Evolutionary conservation across 1,139 yeast genomes (phyloP).

Genomic region (Candida mesenterica): DNA sequence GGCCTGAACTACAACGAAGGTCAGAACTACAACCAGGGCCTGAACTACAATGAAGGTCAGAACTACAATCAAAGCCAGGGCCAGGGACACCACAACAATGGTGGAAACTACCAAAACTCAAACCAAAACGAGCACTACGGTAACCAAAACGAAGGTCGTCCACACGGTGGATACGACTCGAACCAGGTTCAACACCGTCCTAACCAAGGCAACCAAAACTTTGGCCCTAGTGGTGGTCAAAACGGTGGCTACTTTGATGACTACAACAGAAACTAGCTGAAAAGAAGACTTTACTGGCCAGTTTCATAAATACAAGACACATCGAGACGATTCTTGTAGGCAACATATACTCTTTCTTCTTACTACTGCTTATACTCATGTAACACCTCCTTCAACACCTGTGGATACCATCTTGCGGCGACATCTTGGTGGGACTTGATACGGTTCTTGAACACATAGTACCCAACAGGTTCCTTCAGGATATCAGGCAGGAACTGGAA

Average conservation of each 20-base stretch:
- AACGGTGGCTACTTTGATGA: slow-evolving; percentile 8
- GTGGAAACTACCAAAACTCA: slow-evolving; percentile 1
- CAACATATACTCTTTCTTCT: too few relatives aligned
- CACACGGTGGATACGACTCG: slow-evolving; percentile 1
- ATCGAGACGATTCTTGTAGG: too few relatives aligned
- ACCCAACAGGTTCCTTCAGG: slow-evolving; percentile 49
- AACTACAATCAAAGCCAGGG: background rate
- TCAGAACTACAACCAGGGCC: background rate
- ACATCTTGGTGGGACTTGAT: slow-evolving; percentile 69
- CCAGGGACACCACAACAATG: background rate
- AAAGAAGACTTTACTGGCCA: too few relatives aligned
- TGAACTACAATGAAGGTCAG: background rate
- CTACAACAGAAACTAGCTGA: slow-evolving; percentile 7
- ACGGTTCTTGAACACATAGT: slow-evolving; percentile 61
- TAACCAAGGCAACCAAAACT: background rate
- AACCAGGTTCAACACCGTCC: background rate
- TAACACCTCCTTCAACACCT: slow-evolving; percentile 36
- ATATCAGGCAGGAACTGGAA: slow-evolving; percentile 50
- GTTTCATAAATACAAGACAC: too few relatives aligned
- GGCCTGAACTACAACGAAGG: background rate
- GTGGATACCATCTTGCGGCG: slow-evolving; percentile 63
- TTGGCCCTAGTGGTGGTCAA: background rate
- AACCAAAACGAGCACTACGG: slow-evolving; percentile 1
- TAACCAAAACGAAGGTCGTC: slow-evolving; percentile 2
- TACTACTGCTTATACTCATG: slow-evolving; percentile 11